Conservation (phyloP, 805 yeast genomes). For the Debaryomyces castellii region DNA sequence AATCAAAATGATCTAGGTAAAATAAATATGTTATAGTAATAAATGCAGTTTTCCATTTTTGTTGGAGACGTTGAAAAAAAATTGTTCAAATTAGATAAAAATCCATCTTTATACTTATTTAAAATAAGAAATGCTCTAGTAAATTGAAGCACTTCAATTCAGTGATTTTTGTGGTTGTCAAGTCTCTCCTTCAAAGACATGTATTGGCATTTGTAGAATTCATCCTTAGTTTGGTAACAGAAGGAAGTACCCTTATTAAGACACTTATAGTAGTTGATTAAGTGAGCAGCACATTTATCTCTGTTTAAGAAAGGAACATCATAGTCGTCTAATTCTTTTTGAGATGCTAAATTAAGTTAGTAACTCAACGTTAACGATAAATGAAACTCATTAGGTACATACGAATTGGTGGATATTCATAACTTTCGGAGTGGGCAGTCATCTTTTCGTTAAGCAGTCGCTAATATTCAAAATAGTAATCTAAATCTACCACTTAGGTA, state of each 20-base stretch:
- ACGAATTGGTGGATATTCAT: conserved; percentile 20
- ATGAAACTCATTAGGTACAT: conserved; percentile 8
- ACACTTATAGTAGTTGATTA: conserved; percentile 42
- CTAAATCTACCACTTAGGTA: neutral
- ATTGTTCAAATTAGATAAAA: neutral
- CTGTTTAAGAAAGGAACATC: conserved; percentile 44
- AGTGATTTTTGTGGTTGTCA: conserved; percentile 15
- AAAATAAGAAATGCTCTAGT: neutral
- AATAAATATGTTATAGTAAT: neutral
- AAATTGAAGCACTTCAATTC: neutral
- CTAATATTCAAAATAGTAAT: neutral
- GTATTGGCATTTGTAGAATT: conserved; percentile 45
- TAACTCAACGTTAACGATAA: neutral
- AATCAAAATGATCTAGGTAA: neutral
- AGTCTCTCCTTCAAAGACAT: conserved; percentile 43
- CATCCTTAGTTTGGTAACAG: conserved; percentile 40
- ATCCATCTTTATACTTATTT: neutral
- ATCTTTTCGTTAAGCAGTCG: neutral
- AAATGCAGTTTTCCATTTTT: neutral
- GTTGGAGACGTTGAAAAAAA: neutral
- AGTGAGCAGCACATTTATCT: conserved; percentile 45
- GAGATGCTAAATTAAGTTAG: conserved; percentile 15
- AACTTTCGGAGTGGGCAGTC: conserved; percentile 10
- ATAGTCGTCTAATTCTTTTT: conserved; percentile 38
- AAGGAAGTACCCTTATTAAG: conserved; percentile 43